Percentiles rank a stretch among this genome's conserved stretches.
phyloP scores from a whole-genome alignment of 2,329 filamentous ascomycete species.

The Pseudocercospora fijiensis region DNA sequence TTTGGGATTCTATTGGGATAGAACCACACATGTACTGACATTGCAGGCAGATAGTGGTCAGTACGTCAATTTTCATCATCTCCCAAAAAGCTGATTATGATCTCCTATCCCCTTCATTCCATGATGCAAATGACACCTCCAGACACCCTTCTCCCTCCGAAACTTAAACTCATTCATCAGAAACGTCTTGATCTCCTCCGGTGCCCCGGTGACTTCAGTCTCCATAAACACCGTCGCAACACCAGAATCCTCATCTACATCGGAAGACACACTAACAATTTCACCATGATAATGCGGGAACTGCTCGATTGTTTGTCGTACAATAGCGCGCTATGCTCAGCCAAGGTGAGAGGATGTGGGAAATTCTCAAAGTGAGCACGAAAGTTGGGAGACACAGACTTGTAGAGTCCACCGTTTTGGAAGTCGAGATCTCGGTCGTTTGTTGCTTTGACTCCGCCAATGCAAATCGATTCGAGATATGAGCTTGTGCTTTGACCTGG shows the following conservation, averaged over 20 bases:
- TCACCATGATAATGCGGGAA: constrained; percentile 15
- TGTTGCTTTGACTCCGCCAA: constrained; percentile 8
- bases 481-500: constrained; percentile 9
- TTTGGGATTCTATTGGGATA: not conserved
- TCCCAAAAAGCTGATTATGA: constrained; percentile 6
- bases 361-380: constrained; percentile 19
- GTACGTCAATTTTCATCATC: not conserved
- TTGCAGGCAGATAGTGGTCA: not conserved
- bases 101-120: constrained; percentile 19
- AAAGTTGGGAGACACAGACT: constrained; percentile 14
- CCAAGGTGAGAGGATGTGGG: constrained; percentile 14
- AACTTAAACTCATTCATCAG: constrained; percentile 20
- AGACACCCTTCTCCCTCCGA: constrained; percentile 9
- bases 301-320: constrained; percentile 12
- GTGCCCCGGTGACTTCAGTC: constrained; percentile 16
- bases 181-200: constrained; percentile 8
- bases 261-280: constrained; percentile 8
- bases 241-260: constrained; percentile 15
- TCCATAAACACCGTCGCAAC: constrained; percentile 16
- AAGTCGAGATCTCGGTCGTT: constrained; percentile 18
- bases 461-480: constrained; percentile 18
- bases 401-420: constrained; percentile 11
- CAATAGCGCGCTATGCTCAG: constrained; percentile 11
- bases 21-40: not conserved
- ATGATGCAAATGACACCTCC: constrained; percentile 18